A percentile compares a stretch with the other conserved stretches of the same genome.
phyloP scores from a whole-genome alignment of 805 yeast species.

The Blastobotrys mokoenaii region DNA sequence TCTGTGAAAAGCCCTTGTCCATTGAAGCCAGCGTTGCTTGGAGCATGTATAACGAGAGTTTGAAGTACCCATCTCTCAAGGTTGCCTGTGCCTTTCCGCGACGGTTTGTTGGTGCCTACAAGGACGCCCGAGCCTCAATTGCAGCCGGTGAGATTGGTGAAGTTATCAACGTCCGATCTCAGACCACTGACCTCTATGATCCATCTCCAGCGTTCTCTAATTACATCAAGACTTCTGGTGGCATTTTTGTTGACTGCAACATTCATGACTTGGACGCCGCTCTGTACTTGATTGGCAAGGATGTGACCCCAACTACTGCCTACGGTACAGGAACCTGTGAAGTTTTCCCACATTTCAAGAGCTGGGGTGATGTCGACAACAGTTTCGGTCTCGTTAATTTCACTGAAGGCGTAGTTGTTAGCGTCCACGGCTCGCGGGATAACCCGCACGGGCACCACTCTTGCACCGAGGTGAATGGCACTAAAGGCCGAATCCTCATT shows the following conservation, averaged over 20 bases:
- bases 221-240: slow-evolving; percentile 17
- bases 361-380: slow-evolving; percentile 19
- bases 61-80: slow-evolving; percentile 9
- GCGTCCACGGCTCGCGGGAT: slow-evolving; percentile 13
- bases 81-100: slow-evolving; percentile 14
- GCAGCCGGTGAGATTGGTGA: slow-evolving; percentile 13
- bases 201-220: slow-evolving; percentile 7
- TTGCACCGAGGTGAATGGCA: slow-evolving; percentile 14
- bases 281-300: slow-evolving; percentile 14
- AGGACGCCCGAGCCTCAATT: slow-evolving; percentile 8
- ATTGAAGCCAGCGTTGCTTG: slow-evolving; percentile 11
- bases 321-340: slow-evolving; percentile 17
- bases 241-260: slow-evolving; percentile 17
- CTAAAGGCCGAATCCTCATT: slow-evolving; percentile 13
- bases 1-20: slow-evolving; percentile 15
- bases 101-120: slow-evolving; percentile 6
- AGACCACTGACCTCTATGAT: slow-evolving; percentile 11
- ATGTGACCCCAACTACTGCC: slow-evolving; percentile 12
- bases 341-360: slow-evolving; percentile 14
- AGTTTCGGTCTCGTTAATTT: slow-evolving; percentile 15
- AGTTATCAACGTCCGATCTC: slow-evolving; percentile 11
- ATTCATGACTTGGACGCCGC: slow-evolving; percentile 19
- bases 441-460: slow-evolving; percentile 18
- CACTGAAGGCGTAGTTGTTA: slow-evolving; percentile 5
- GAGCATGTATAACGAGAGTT: slow-evolving; percentile 12